Evolutionary conservation across 352 stramenopile species (phyloP).

Genomic region (Pythium phragmiticola): DNA sequence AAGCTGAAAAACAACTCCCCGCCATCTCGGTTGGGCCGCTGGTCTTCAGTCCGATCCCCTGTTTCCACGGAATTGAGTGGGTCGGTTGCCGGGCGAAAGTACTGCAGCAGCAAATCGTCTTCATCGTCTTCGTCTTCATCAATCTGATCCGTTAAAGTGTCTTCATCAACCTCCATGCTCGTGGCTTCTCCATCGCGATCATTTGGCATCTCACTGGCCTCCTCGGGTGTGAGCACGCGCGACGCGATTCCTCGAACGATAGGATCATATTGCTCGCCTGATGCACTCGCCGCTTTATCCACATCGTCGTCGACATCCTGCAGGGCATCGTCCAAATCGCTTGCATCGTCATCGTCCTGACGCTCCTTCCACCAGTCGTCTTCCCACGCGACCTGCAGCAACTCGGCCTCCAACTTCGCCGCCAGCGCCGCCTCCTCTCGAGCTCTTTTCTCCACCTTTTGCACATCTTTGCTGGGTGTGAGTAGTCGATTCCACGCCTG

Average conservation of each 20-base stretch:
- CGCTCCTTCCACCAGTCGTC: constrained; percentile 71
- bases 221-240: constrained; percentile 1
- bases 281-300: constrained; percentile 14
- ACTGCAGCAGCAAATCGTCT: constrained; percentile 41
- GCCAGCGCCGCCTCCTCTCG: constrained; percentile 25
- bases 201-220: background rate
- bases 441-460: constrained; percentile 24
- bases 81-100: constrained; percentile 31
- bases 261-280: constrained; percentile 25
- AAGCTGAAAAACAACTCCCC: constrained; percentile 10
- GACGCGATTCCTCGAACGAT: constrained; percentile 5
- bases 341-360: constrained; percentile 11
- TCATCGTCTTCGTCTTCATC: constrained; percentile 16
- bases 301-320: constrained; percentile 39
- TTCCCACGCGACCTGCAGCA: constrained; percentile 60
- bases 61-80: constrained; percentile 9
- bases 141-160: constrained; percentile 12
- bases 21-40: background rate
- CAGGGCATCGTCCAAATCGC: constrained; percentile 24
- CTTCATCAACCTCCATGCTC: constrained; percentile 22
- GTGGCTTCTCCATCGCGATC: background rate
- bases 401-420: constrained; percentile 45
- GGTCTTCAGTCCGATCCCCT: background rate
- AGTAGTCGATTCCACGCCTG: constrained; percentile 26
- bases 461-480: constrained; percentile 9